Conservation (phyloP, 1,284 basidiomycete species). For the Albatrellus sp. region DNA sequence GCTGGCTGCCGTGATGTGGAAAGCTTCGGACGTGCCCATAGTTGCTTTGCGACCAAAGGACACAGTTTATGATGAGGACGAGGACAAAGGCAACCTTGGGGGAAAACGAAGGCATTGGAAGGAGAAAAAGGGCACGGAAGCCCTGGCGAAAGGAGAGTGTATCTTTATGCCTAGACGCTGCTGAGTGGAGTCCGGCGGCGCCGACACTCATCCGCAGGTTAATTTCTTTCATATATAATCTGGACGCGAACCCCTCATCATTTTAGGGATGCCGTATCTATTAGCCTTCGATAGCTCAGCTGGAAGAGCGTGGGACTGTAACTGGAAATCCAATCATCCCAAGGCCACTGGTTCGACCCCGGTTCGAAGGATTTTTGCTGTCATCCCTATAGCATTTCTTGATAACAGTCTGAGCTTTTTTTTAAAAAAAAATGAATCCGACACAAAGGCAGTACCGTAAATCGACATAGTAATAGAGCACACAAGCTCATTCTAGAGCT, state of each 20-base stretch:
- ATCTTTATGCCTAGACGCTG: no score
- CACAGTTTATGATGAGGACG: slow-evolving; percentile 36
- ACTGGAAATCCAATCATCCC: slow-evolving; percentile 8
- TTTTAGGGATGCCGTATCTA: background rate
- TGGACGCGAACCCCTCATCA: background rate
- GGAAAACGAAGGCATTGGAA: slow-evolving; percentile 24
- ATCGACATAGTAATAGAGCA: no score
- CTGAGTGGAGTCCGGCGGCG: slow-evolving; percentile 1
- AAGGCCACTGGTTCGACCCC: slow-evolving; percentile 15
- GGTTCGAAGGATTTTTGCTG: slow-evolving; percentile 12
- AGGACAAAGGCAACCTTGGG: slow-evolving; percentile 38
- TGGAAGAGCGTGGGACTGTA: slow-evolving; percentile 17
- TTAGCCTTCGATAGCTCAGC: slow-evolving; percentile 15
- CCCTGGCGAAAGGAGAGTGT: no score
- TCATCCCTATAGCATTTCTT: no score
- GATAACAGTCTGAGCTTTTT: no score
- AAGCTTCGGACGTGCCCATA: slow-evolving; percentile 27
- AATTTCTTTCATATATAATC: background rate
- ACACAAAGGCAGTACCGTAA: no score
- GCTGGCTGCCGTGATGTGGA: background rate
- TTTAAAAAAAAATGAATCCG: no score
- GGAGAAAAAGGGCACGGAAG: no score
- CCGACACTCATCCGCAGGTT: background rate
- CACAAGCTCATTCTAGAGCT: no score
- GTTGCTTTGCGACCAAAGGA: slow-evolving; percentile 56